These are phyloP conservation scores for Apophysomyces sp. DNA, from an alignment of 371 early-diverging fungal genomes.

Conservation along the genomic window DNA sequence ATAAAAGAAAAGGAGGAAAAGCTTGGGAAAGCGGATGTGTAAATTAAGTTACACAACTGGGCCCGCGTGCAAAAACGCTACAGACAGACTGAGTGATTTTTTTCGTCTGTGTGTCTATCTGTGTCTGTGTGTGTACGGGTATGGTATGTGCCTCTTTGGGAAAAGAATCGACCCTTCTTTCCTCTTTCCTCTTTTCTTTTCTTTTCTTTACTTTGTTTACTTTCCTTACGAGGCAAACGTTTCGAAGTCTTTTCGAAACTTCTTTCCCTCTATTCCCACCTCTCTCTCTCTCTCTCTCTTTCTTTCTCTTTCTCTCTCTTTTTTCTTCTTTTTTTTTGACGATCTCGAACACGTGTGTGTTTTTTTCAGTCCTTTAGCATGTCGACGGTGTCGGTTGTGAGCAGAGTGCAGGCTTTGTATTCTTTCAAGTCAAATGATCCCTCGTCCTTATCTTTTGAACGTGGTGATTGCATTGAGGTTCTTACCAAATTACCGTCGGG, in stretches of 20 bases:
- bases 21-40: neutral
- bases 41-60: neutral
- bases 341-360: neutral
- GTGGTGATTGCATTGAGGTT: conserved; percentile 85
- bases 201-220: conserved; percentile 1
- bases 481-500: conserved; percentile 81
- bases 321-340: neutral
- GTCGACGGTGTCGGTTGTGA: neutral
- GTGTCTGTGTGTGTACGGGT: no score
- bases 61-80: neutral
- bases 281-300: conserved; percentile 6
- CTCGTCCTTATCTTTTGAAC: conserved; percentile 72
- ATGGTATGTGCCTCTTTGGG: no score
- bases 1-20: neutral
- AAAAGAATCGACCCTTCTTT: neutral
- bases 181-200: neutral
- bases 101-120: no score
- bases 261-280: neutral
- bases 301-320: neutral
- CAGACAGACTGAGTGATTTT: neutral
- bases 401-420: neutral
- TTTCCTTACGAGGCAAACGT: neutral
- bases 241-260: conserved; percentile 3
- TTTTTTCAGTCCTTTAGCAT: neutral
- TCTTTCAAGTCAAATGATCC: conserved; percentile 54